Conservation (phyloP, 371 early-diverging fungal genomes). For the Thermomucor indicae-seudaticae region DNA sequence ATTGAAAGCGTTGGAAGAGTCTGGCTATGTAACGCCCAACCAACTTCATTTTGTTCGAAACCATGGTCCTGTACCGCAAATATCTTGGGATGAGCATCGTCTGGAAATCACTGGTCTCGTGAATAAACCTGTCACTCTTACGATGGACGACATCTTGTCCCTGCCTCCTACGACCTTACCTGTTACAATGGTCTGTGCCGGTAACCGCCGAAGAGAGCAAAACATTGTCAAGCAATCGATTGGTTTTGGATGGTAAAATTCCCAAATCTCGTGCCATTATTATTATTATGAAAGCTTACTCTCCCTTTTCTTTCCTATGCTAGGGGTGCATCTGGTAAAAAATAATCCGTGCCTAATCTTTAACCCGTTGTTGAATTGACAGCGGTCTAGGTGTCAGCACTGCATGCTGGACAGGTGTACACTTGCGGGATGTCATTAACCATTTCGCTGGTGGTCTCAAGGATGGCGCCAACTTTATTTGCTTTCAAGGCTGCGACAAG, state of each 20-base stretch:
- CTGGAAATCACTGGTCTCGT: constrained; percentile 47
- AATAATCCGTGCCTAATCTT: too few species aligned
- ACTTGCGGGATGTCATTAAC: constrained; percentile 69
- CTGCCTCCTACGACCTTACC: constrained; percentile 46
- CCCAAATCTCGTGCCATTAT: too few species aligned
- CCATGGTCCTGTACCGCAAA: constrained; percentile 80
- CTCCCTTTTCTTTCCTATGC: not conserved
- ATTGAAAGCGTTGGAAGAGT: constrained; percentile 35
- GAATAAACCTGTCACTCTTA: constrained; percentile 35
- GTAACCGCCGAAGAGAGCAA: constrained; percentile 81
- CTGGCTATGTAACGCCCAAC: constrained; percentile 55
- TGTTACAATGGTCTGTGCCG: constrained; percentile 74
- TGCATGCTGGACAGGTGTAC: constrained; percentile 80
- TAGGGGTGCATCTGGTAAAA: constrained; percentile 16
- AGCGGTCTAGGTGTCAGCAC: constrained; percentile 75
- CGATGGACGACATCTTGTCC: constrained; percentile 54
- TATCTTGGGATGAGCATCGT: constrained; percentile 40
- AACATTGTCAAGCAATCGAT: constrained; percentile 70
- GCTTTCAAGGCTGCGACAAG: constrained; percentile 67
- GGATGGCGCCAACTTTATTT: constrained; percentile 55
- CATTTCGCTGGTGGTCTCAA: constrained; percentile 42
- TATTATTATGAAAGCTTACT: too few species aligned
- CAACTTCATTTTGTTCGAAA: constrained; percentile 69
- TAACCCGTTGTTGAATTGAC: too few species aligned
- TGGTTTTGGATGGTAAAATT: constrained; percentile 64